Evolutionary conservation across 1,139 yeast genomes (phyloP).

Genomic region (Candida glucosophila): DNA sequence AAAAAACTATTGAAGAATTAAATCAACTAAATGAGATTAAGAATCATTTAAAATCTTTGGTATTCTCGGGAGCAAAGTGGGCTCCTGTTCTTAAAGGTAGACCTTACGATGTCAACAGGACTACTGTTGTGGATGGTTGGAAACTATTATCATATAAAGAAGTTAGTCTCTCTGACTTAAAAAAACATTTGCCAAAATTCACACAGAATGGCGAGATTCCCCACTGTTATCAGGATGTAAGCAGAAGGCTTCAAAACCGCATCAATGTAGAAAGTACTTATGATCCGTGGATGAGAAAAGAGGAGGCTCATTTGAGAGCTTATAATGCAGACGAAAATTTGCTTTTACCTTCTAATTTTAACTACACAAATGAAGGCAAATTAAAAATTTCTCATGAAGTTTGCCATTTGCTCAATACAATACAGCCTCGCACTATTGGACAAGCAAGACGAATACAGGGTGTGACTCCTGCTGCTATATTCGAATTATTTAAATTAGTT

Average conservation of each 20-base stretch:
- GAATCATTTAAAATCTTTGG: slow-evolving; percentile 35
- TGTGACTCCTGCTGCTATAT: slow-evolving; percentile 78
- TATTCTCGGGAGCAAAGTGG: slow-evolving; percentile 59
- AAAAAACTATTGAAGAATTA: slow-evolving; percentile 37
- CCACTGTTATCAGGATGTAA: slow-evolving; percentile 20
- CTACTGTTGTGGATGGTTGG: slow-evolving; percentile 34
- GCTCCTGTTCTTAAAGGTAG: slow-evolving; percentile 37
- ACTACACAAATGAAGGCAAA: slow-evolving; percentile 43
- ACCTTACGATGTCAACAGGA: slow-evolving; percentile 31
- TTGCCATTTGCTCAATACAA: slow-evolving; percentile 55
- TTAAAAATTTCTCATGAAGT: slow-evolving; percentile 65
- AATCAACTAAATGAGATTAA: slow-evolving; percentile 36
- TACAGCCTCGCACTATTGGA: slow-evolving; percentile 85
- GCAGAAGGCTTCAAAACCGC: slow-evolving; percentile 48
- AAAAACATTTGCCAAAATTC: slow-evolving; percentile 22
- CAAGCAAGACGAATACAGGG: slow-evolving; percentile 95
- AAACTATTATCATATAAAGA: slow-evolving; percentile 35
- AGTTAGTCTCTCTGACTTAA: slow-evolving; percentile 18
- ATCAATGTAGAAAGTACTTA: slow-evolving; percentile 76
- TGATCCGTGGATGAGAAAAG: slow-evolving; percentile 71
- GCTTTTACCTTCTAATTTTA: slow-evolving; percentile 54
- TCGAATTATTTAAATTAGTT: slow-evolving; percentile 50
- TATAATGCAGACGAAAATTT: slow-evolving; percentile 78
- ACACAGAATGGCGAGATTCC: slow-evolving; percentile 13
- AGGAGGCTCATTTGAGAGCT: slow-evolving; percentile 61